A percentile compares a stretch with the other conserved stretches of the same genome.
phyloP scores from a whole-genome alignment of 257 asterid genomes.

The Solanum etuberosum region DNA sequence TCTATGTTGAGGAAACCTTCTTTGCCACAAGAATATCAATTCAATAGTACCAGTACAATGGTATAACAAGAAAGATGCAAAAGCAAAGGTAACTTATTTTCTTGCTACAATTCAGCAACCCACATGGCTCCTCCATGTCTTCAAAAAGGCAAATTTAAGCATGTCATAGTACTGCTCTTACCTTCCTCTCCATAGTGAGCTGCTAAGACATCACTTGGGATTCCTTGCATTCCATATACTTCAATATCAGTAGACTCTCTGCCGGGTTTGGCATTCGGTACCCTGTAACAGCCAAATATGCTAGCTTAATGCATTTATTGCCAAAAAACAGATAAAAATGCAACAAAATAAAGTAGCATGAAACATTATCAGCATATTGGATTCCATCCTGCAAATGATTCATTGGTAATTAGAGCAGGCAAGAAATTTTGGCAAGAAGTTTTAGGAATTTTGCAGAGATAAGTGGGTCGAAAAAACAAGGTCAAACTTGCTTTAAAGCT shows the following conservation, averaged over 20 bases:
- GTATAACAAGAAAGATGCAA: background rate
- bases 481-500: background rate
- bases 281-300: constrained; percentile 32
- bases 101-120: background rate
- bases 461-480: background rate
- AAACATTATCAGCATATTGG: background rate
- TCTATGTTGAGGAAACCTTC: background rate
- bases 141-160: background rate
- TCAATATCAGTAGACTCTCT: constrained; percentile 89
- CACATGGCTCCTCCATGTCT: background rate
- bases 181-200: constrained; percentile 97
- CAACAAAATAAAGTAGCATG: background rate
- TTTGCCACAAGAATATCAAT: background rate
- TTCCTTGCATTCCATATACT: constrained; percentile 98
- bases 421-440: background rate
- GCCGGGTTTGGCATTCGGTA: constrained; percentile 92
- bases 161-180: constrained; percentile 1
- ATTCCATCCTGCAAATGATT: background rate
- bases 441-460: background rate
- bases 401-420: background rate
- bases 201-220: constrained; percentile 75
- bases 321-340: background rate
- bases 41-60: background rate
- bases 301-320: background rate
- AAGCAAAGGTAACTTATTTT: background rate